Conservation (phyloP, 169 alveolate species). For the Cardiosporidium cionae region DNA sequence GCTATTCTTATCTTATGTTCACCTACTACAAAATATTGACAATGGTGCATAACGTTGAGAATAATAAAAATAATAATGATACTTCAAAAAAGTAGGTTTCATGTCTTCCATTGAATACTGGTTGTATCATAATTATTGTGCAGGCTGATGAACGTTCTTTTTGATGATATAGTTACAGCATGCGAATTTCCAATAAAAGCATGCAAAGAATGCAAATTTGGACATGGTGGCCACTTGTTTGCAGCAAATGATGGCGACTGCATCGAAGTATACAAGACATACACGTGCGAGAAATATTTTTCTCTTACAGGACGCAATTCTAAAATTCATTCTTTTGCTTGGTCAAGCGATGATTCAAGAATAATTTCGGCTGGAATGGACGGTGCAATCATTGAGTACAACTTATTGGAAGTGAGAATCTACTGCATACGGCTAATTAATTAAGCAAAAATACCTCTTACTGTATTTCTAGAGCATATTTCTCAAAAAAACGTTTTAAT, state of each 20-base stretch:
- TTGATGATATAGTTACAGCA: slow-evolving; percentile 62
- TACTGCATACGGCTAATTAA: neutral
- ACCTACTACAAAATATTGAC: too few relatives aligned
- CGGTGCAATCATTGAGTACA: slow-evolving; percentile 71
- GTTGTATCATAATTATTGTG: slow-evolving; percentile 50
- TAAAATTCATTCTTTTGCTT: slow-evolving; percentile 69
- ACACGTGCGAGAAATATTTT: slow-evolving; percentile 74
- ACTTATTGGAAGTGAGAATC: neutral
- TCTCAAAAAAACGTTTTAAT: too few relatives aligned
- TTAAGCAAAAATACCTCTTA: neutral
- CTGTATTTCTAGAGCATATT: neutral
- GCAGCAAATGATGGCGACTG: slow-evolving; percentile 75
- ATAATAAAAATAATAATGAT: too few relatives aligned
- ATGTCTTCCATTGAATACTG: too few relatives aligned
- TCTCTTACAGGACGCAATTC: slow-evolving; percentile 65
- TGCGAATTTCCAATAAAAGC: slow-evolving; percentile 74
- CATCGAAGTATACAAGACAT: slow-evolving; percentile 73
- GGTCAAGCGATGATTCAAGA: slow-evolving; percentile 80
- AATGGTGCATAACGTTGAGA: too few relatives aligned
- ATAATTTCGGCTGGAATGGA: slow-evolving; percentile 77
- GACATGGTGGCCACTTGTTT: slow-evolving; percentile 84
- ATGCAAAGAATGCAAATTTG: slow-evolving; percentile 74
- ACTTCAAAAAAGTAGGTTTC: too few relatives aligned
- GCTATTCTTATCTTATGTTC: too few relatives aligned
- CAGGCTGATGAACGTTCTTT: slow-evolving; percentile 64